These are phyloP conservation scores for Leishmania major DNA, from an alignment of 208 protist genomes.

Conservation along the genomic window DNA sequence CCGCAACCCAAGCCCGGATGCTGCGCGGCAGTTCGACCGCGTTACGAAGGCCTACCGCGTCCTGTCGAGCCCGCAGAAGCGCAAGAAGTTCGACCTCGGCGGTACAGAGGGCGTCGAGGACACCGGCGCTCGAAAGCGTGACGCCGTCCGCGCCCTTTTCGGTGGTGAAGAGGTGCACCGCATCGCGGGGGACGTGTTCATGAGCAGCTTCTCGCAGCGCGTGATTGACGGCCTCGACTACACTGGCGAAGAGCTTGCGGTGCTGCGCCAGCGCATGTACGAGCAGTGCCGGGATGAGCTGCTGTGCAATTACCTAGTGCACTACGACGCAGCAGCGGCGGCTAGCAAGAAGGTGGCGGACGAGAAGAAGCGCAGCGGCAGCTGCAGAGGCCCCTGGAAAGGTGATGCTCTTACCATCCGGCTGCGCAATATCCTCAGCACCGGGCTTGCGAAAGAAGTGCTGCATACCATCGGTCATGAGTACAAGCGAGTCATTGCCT, in stretches of 20 bases:
- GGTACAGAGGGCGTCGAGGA: constrained; percentile 96
- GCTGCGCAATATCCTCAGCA: constrained; percentile 52
- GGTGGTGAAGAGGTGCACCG: constrained; percentile 64
- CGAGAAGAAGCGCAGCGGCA: neutral
- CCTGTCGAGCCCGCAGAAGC: constrained; percentile 94
- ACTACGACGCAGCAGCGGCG: constrained; percentile 30
- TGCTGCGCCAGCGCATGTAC: constrained; percentile 60
- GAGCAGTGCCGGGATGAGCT: constrained; percentile 74
- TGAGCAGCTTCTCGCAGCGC: constrained; percentile 76
- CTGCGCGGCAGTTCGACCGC: constrained; percentile 85
- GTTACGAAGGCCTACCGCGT: constrained; percentile 98
- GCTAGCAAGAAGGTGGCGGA: neutral
- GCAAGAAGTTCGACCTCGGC: constrained; percentile 97
- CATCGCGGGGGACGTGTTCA: constrained; percentile 69
- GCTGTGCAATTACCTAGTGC: constrained; percentile 49
- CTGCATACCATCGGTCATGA: constrained; percentile 66
- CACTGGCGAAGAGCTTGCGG: constrained; percentile 74
- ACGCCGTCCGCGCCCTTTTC: constrained; percentile 76
- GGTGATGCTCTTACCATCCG: constrained; percentile 25
- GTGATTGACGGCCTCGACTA: constrained; percentile 83
- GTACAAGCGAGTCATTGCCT: constrained; percentile 67
- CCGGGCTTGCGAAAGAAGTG: constrained; percentile 82
- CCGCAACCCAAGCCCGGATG: constrained; percentile 77
- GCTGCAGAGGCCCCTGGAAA: constrained; percentile 10
- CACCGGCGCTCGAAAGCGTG: constrained; percentile 70